These are phyloP conservation scores for Pseudofabraea citricarpa DNA, from an alignment of 2,329 filamentous ascomycete genomes.

Conservation along the genomic window DNA sequence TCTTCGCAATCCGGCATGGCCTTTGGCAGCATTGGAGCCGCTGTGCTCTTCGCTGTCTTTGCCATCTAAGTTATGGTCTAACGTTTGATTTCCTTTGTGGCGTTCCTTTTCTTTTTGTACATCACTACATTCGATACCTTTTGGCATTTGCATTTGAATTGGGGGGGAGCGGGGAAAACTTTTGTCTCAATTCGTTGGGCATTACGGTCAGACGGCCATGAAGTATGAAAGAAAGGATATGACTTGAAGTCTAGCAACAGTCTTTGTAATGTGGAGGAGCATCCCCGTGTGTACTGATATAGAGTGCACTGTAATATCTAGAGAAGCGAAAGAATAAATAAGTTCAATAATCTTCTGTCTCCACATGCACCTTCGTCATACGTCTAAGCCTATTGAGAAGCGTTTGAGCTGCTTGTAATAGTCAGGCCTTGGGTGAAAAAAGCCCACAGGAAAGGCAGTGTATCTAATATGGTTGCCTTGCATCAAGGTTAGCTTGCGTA, in stretches of 20 bases:
- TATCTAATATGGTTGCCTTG: no score
- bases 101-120: conserved; percentile 12
- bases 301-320: not conserved
- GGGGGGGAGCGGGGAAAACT: not conserved
- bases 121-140: conserved; percentile 18
- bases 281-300: not conserved
- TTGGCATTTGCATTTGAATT: conserved; percentile 15
- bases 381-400: no score
- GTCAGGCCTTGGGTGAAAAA: no score
- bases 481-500: no score
- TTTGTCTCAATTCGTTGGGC: conserved; percentile 1
- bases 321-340: not conserved
- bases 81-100: conserved; percentile 6
- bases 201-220: conserved; percentile 2
- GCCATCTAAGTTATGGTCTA: conserved; percentile 5
- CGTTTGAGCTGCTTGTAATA: no score
- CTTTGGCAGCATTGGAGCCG: conserved; percentile 19
- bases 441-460: no score
- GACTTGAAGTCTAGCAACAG: not conserved
- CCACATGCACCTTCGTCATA: not conserved
- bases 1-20: conserved; percentile 18
- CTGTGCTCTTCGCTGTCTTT: conserved; percentile 20
- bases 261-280: not conserved
- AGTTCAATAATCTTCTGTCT: not conserved
- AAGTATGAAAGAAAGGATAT: not conserved